phyloP scores from a whole-genome alignment of 1,284 basidiomycete species.

The Chondrostereum purpureum region DNA sequence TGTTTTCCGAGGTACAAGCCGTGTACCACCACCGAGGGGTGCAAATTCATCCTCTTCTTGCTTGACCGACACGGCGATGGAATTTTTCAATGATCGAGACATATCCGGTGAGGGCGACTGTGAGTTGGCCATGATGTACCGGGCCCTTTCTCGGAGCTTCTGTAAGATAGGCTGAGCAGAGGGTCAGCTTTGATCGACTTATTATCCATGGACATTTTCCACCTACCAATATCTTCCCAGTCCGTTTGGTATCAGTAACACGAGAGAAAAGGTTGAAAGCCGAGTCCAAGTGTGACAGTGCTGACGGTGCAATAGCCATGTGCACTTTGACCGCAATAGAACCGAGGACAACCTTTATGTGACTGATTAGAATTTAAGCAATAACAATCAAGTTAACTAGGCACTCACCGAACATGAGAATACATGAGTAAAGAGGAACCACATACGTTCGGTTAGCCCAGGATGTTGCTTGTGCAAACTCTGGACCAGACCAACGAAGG shows the following conservation, averaged over 20 bases:
- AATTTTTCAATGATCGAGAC: constrained; percentile 22
- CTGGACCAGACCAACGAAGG: constrained; percentile 58
- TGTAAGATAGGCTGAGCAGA: constrained; percentile 48
- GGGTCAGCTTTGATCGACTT: neutral
- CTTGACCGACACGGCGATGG: constrained; percentile 32
- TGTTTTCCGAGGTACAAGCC: constrained; percentile 47
- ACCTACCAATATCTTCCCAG: constrained; percentile 54
- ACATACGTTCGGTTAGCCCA: constrained; percentile 57
- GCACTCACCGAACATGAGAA: constrained; percentile 61
- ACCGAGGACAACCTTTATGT: constrained; percentile 55
- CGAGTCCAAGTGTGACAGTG: constrained; percentile 55
- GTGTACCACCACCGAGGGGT: constrained; percentile 53
- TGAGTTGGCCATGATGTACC: constrained; percentile 24
- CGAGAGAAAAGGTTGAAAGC: constrained; percentile 51
- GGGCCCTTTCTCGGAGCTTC: constrained; percentile 48
- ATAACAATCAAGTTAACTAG: constrained; percentile 1
- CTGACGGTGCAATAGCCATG: constrained; percentile 56
- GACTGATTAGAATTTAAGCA: constrained; percentile 5
- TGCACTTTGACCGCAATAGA: constrained; percentile 58
- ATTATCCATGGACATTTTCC: constrained; percentile 2
- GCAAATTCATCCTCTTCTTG: constrained; percentile 54
- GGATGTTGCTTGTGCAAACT: constrained; percentile 61
- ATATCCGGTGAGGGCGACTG: constrained; percentile 16
- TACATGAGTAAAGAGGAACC: constrained; percentile 67
- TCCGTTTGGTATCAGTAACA: constrained; percentile 44